phyloP scores from a whole-genome alignment of 768 basidiomycete genomes.

The Russula vinacea region DNA sequence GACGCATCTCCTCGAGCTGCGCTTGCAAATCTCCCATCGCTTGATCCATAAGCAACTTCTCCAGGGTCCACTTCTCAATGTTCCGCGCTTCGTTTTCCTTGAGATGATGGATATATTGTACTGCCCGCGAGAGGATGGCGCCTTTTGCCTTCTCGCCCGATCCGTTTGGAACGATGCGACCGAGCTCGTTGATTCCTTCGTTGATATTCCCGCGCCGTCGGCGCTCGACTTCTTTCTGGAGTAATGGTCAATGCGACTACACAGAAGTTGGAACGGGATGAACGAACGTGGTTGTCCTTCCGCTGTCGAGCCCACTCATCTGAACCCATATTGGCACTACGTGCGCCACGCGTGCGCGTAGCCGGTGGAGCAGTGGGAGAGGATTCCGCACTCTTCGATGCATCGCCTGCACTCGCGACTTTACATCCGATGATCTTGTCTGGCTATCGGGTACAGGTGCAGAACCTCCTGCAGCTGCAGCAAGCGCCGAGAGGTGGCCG shows the following conservation, averaged over 20 bases:
- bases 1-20: slow-evolving; percentile 76
- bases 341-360: slow-evolving; percentile 44
- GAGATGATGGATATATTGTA: slow-evolving; percentile 87
- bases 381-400: slow-evolving; percentile 4
- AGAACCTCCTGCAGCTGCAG: slow-evolving; percentile 26
- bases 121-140: slow-evolving; percentile 81
- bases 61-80: slow-evolving; percentile 91
- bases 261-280: background rate
- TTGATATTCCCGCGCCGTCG: slow-evolving; percentile 94
- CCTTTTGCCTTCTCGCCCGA: slow-evolving; percentile 89
- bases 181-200: slow-evolving; percentile 91
- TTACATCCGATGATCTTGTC: slow-evolving; percentile 24
- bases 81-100: slow-evolving; percentile 89
- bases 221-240: slow-evolving; percentile 96
- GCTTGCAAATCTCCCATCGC: slow-evolving; percentile 84
- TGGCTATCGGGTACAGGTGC: slow-evolving; percentile 5
- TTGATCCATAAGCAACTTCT: slow-evolving; percentile 89
- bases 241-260: background rate
- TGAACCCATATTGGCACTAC: slow-evolving; percentile 60
- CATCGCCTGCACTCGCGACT: slow-evolving; percentile 21
- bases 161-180: slow-evolving; percentile 82
- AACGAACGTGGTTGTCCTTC: slow-evolving; percentile 76
- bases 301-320: slow-evolving; percentile 79
- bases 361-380: slow-evolving; percentile 32
- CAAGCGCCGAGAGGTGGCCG: slow-evolving; percentile 51